These are phyloP conservation scores for Cercophora scortea DNA, from an alignment of 495 filamentous ascomycete species.

Conservation along the genomic window DNA sequence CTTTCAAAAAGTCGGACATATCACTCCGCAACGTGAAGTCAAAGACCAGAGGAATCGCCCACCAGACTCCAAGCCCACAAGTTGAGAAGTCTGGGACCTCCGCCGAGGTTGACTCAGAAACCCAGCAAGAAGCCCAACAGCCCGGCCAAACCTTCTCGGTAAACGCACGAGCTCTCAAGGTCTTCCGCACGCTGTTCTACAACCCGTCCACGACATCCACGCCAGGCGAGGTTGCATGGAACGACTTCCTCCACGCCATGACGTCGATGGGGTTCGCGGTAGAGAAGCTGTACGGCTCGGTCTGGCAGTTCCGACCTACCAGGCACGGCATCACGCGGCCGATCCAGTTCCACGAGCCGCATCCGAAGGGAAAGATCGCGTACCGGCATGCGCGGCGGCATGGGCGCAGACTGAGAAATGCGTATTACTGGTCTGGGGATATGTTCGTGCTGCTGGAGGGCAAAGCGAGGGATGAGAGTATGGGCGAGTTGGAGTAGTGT, in stretches of 20 bases:
- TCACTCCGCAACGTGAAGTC: too few species aligned
- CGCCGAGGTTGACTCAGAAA: too few species aligned
- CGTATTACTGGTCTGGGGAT: not conserved
- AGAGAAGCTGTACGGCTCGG: conserved; percentile 41
- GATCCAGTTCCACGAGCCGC: conserved; percentile 43
- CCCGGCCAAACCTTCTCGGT: too few species aligned
- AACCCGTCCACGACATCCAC: not conserved
- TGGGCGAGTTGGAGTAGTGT: too few species aligned
- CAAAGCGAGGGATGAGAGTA: too few species aligned
- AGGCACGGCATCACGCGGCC: conserved; percentile 17
- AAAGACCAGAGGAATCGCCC: too few species aligned
- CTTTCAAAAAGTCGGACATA: too few species aligned
- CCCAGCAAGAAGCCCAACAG: too few species aligned
- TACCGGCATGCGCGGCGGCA: not conserved
- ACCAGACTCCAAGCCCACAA: too few species aligned
- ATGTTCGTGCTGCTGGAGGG: not conserved
- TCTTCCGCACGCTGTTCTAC: conserved; percentile 2
- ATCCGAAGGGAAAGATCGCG: conserved; percentile 5
- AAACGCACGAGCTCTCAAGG: not conserved
- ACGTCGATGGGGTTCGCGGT: conserved; percentile 29
- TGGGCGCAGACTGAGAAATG: not conserved
- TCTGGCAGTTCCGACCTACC: conserved; percentile 35
- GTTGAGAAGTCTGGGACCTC: too few species aligned
- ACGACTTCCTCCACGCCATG: conserved; percentile 44
- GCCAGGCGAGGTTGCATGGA: conserved; percentile 36